These are phyloP conservation scores for Paraurostyla sp. DNA, from an alignment of 73 alveolate species.

Conservation along the genomic window DNA sequence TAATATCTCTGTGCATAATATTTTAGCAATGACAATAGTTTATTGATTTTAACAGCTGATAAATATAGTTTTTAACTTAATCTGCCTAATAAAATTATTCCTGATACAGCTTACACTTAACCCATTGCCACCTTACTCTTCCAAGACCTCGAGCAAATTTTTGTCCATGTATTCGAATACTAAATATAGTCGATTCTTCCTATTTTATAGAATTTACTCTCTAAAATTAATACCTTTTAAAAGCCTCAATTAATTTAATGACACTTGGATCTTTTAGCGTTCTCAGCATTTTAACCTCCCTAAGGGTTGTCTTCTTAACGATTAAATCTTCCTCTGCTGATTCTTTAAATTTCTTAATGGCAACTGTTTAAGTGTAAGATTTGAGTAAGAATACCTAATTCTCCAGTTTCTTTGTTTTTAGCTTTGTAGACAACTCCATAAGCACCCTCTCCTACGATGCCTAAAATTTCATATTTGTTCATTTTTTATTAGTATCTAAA, in stretches of 20 bases:
- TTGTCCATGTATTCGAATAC: constrained; percentile 96
- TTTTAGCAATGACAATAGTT: constrained; percentile 81
- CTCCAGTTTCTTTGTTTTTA: constrained; percentile 79
- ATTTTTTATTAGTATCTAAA: constrained; percentile 31
- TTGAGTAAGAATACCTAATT: constrained; percentile 9
- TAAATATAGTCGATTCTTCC: constrained; percentile 89
- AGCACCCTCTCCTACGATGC: constrained; percentile 90
- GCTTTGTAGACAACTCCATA: constrained; percentile 86
- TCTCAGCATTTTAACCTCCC: constrained; percentile 95
- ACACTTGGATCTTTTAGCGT: constrained; percentile 88
- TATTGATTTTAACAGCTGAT: constrained; percentile 78
- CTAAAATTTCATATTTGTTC: constrained; percentile 87
- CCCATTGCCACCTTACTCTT: constrained; percentile 78
- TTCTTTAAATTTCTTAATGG: constrained; percentile 95
- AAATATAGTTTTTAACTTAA: constrained; percentile 73
- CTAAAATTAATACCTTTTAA: constrained; percentile 70
- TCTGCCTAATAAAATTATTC: constrained; percentile 59
- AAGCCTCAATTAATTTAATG: constrained; percentile 92
- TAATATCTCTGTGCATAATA: constrained; percentile 91
- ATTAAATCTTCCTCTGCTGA: constrained; percentile 94
- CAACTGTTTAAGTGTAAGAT: constrained; percentile 71
- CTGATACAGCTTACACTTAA: constrained; percentile 16
- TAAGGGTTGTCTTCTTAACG: constrained; percentile 90
- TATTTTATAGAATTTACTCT: not conserved
- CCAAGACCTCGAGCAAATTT: constrained; percentile 92